Evolutionary conservation across 176 grass and related monocot species (phyloP), one percentile per base, ranked within the genome.

Genomic region (Zea mays): DNA sequence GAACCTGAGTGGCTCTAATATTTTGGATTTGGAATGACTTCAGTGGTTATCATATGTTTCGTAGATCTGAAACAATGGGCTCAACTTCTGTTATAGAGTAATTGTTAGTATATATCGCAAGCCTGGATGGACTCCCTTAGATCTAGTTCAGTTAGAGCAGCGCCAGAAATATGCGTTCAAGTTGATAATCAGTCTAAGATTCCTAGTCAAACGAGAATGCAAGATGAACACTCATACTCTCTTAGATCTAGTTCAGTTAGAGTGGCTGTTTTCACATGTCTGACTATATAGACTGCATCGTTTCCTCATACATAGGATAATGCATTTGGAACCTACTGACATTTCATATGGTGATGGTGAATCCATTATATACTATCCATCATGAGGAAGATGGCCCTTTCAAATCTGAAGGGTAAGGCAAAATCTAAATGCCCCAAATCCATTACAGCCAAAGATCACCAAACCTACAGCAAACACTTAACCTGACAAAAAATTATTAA

Each of bases 111-210:
- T 39, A 36, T 20, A 8, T 14, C 41, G 7, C 19, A 46, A 17
- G 5, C 16, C 10, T 50, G 5, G 44, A 10, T 50, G 5, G 44
- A 10, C 59, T 63, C 33, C 56, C 16, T 1, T 73, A 14, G 45
- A 79, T 79, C 42, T 27, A 61, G 47, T 50, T 61, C 8, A 55
- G 54, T 69, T 74, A 44, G 47, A 62, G 56, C 56, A 67, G 17
- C 50, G 57, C 21, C 42, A 41, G 33, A 79, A 33, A 13, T 47
- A 3, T 60, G 27, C 66, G 16, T 27, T 72, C 42, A 33, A 47
- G 37, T 34, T 73, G 48, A 62, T 67, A 7, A 19, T 71, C 21
- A 71, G 13, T 35, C 12, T 42, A 59, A 8, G 5, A 41, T 70
- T 50, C 48, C 12, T 21, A 46, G 41, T 46, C 40, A 55, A 61